phyloP scores from a whole-genome alignment of 2,329 filamentous ascomycete species.

The Penicillium sp. region DNA sequence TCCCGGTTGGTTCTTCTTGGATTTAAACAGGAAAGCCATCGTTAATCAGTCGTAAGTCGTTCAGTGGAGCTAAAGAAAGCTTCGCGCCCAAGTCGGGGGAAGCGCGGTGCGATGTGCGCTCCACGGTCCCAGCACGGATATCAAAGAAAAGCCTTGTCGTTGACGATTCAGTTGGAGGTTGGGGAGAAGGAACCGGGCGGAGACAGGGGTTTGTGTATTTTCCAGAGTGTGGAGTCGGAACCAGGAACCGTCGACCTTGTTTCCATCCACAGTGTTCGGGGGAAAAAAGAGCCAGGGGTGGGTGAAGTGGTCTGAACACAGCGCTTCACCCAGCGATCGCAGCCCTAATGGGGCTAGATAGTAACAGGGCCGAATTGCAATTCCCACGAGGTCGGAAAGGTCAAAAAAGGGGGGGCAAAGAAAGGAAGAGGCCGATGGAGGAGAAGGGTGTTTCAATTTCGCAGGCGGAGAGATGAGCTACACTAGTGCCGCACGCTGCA shows the following conservation, averaged over 20 bases:
- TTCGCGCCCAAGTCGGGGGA: constrained; percentile 12
- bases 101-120: constrained; percentile 8
- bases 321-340: constrained; percentile 7
- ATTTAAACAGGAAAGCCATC: constrained; percentile 83
- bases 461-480: constrained; percentile 12
- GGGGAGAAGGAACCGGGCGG: constrained; percentile 3
- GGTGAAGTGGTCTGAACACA: constrained; percentile 3
- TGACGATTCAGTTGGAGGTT: not conserved
- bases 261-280: constrained; percentile 15
- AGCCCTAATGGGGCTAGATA: constrained; percentile 5
- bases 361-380: constrained; percentile 5
- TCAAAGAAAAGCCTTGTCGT: constrained; percentile 4
- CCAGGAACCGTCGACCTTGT: constrained; percentile 22
- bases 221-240: constrained; percentile 25
- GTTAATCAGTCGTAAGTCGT: constrained; percentile 40
- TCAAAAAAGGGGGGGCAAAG: constrained; percentile 11
- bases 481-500: constrained; percentile 14
- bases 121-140: constrained; percentile 8
- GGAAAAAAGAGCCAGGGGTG: constrained; percentile 12
- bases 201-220: constrained; percentile 18
- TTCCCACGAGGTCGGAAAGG: constrained; percentile 1
- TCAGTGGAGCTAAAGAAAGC: constrained; percentile 18
- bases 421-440: constrained; percentile 11
- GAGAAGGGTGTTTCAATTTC: constrained; percentile 20
- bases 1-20: constrained; percentile 68